phyloP scores from a whole-genome alignment of 2,329 filamentous ascomycete species.

The Aureobasidium lini region DNA sequence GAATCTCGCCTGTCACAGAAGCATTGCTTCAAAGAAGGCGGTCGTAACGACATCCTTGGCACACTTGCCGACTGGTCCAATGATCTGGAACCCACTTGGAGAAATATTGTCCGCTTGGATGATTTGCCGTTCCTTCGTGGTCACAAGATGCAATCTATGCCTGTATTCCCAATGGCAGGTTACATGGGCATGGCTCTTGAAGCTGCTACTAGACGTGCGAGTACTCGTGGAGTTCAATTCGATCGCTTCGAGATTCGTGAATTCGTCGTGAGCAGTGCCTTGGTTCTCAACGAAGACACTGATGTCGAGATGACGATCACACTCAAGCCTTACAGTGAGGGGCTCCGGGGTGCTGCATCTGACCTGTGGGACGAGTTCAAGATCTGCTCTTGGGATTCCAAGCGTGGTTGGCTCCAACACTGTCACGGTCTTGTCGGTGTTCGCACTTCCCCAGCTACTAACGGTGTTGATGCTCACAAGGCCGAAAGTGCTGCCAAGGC shows the following conservation, averaged over 20 bases:
- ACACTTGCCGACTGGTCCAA: conserved; percentile 6
- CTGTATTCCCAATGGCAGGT: conserved; percentile 27
- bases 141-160: conserved; percentile 25
- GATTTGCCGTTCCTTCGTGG: conserved; percentile 28
- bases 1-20: conserved; percentile 12
- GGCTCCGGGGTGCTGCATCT: background rate
- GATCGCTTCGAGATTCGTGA: conserved; percentile 1
- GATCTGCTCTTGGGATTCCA: conserved; percentile 5
- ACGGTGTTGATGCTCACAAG: conserved; percentile 5
- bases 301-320: conserved; percentile 7
- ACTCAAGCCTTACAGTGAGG: background rate
- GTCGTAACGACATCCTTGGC: conserved; percentile 9
- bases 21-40: conserved; percentile 5
- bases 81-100: conserved; percentile 19
- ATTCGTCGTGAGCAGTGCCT: conserved; percentile 3
- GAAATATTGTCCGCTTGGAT: conserved; percentile 21
- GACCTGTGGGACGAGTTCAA: conserved; percentile 7
- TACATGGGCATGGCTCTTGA: conserved; percentile 19
- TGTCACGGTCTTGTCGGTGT: conserved; percentile 7
- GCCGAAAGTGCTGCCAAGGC: background rate
- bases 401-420: conserved; percentile 8
- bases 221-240: background rate
- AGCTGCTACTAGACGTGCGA: conserved; percentile 14
- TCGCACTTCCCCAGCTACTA: background rate
- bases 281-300: conserved; percentile 6